Evolutionary conservation across 2,329 filamentous ascomycete genomes (phyloP), one percentile per base, ranked within the genome.

Genomic region (Curvularia hawaiiensis): DNA sequence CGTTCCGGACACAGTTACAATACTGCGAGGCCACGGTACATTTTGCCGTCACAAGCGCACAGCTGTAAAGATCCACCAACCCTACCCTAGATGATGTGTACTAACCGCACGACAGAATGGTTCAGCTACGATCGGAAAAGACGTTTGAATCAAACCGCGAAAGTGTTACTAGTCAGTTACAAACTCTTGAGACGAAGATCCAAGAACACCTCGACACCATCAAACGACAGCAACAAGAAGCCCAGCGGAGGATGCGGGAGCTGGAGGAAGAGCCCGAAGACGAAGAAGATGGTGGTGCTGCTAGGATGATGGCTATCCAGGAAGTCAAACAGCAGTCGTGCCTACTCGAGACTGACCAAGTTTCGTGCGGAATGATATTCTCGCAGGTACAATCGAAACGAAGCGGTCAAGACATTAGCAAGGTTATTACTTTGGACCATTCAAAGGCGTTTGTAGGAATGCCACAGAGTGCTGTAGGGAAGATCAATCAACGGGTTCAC

Each of bases 361-460:
- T 62, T 7, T 60, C 52, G 49, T 62, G 40, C 35, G 60, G 60
- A 33, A 54, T 56, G 24, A 24, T 62, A 8, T 58, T 60, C 38
- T 58, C 52, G 26, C 57, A 60, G 40, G 52, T 56, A 51, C 48
- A 31, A 20, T 58, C 60, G 5, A 57, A 44, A 56, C 40, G 38
- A 45, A 60, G 54, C 35, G 39, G 52, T 38, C 52, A 60, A 41
- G 52, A 63, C 1, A 60, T 63, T 24, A 39, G 52, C 50, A 47
- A 56, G 1, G 35, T 63, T 3, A 43, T 54, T 28, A 63, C 60
- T 20, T 58, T 31, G 28, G 46, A 50, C 14, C 40, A 63, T 14
- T 63, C 54, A 1, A 49, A 47, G 26, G 58, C 60, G 4, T 4
- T 28, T 6, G 28, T 52, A 6, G 39, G 49, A 18, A 14, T 62